phyloP scores from a whole-genome alignment of 176 grass and related monocot genomes.

The Rhipidocladum racemiflorum region DNA sequence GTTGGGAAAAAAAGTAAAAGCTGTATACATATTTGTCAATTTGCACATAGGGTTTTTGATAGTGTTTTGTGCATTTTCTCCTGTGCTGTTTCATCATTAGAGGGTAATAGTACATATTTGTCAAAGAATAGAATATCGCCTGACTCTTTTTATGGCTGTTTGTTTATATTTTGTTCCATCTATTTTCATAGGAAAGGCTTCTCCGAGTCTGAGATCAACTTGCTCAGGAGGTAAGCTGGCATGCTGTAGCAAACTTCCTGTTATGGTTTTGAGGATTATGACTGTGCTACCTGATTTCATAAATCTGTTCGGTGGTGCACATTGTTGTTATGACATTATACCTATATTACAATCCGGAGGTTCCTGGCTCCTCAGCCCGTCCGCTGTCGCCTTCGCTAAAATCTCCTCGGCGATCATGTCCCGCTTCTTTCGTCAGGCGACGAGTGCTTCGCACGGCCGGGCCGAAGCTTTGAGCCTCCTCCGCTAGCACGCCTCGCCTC shows the following conservation, averaged over 20 bases:
- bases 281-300: not conserved
- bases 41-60: not conserved
- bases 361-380: too few relatives aligned
- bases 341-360: too few relatives aligned
- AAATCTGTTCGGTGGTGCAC: not conserved
- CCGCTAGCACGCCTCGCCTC: too few relatives aligned
- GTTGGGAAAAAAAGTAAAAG: not conserved
- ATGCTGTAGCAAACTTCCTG: not conserved
- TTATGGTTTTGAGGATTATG: not conserved
- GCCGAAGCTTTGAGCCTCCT: too few relatives aligned
- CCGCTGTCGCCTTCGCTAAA: too few relatives aligned
- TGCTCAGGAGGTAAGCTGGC: slow-evolving; percentile 71
- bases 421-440: too few relatives aligned
- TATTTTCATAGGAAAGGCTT: slow-evolving; percentile 73
- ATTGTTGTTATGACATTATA: slow-evolving; percentile 10
- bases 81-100: not conserved
- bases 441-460: too few relatives aligned
- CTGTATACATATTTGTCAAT: not conserved
- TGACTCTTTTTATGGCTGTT: slow-evolving; percentile 27
- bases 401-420: too few relatives aligned
- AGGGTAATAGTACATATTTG: slow-evolving; percentile 4
- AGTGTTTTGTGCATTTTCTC: not conserved
- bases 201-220: slow-evolving; percentile 77
- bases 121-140: not conserved
- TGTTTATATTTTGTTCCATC: slow-evolving; percentile 29